These are phyloP conservation scores for Escovopsis sp. DNA, from an alignment of 2,329 filamentous ascomycete genomes.

Conservation along the genomic window DNA sequence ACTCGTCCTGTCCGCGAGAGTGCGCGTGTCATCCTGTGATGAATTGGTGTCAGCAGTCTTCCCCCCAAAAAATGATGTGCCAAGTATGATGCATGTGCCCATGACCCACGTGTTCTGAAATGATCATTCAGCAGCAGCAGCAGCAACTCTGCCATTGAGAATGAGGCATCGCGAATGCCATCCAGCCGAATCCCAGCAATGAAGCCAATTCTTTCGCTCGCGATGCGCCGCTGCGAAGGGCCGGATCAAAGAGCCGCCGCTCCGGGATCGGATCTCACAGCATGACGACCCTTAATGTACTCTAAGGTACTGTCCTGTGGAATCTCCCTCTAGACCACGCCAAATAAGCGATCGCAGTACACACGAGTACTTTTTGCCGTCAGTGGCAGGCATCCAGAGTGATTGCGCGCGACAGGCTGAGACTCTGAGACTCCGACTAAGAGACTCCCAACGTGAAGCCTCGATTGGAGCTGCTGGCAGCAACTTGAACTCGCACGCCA, in stretches of 20 bases:
- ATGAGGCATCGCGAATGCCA: neutral
- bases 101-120: no score
- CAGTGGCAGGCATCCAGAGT: slow-evolving; percentile 6
- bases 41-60: neutral
- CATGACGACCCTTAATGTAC: neutral
- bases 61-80: neutral
- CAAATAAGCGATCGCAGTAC: neutral
- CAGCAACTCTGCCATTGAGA: no score
- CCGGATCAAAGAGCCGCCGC: slow-evolving; percentile 7
- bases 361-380: neutral
- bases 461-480: no score
- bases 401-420: slow-evolving; percentile 7
- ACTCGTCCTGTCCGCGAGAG: slow-evolving; percentile 7
- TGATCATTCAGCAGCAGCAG: no score
- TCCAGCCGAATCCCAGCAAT: neutral
- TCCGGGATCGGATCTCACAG: slow-evolving; percentile 1
- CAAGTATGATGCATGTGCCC: no score
- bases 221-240: neutral
- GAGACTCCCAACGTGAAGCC: no score
- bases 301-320: neutral
- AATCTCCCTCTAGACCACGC: neutral
- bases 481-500: no score
- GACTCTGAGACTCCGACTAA: no score
- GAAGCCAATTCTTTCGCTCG: no score
- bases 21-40: slow-evolving; percentile 10